phyloP scores from a whole-genome alignment of 2,329 filamentous ascomycete genomes.

The Nothopassalora personata region DNA sequence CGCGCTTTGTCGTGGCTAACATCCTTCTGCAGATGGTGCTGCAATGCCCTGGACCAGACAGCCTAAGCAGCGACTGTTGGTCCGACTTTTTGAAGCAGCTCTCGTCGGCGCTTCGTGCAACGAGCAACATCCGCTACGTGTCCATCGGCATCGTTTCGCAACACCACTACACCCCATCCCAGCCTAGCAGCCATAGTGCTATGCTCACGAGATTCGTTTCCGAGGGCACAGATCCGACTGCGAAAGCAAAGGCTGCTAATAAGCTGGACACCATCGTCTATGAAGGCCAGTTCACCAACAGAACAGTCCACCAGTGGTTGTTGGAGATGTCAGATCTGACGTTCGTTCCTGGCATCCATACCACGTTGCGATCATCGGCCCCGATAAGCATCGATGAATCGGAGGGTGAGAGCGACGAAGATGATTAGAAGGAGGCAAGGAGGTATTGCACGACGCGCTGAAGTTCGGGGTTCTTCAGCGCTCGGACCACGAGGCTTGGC shows the following conservation, averaged over 20 bases:
- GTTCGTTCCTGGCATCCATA: conserved; percentile 9
- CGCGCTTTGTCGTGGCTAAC: too few species aligned
- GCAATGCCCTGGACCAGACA: not conserved
- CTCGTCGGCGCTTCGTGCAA: not conserved
- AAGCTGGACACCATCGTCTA: not conserved
- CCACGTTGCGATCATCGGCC: not conserved
- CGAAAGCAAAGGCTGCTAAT: not conserved
- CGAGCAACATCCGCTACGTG: conserved; percentile 1
- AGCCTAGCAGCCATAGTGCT: not conserved
- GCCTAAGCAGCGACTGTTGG: conserved; percentile 4
- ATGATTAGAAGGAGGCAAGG: not conserved
- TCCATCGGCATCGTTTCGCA: conserved; percentile 8
- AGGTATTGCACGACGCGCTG: too few species aligned
- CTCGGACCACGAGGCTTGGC: too few species aligned
- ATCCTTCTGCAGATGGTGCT: not conserved
- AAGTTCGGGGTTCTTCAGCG: too few species aligned
- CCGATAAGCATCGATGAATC: not conserved
- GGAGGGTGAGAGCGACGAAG: not conserved
- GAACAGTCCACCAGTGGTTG: conserved; percentile 6
- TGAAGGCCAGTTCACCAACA: conserved; percentile 2
- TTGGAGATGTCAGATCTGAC: conserved; percentile 6
- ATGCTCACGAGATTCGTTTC: not conserved
- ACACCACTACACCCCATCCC: not conserved
- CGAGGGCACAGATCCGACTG: conserved; percentile 2
- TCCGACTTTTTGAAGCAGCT: conserved; percentile 7